These are phyloP conservation scores for Amaranthus palmeri DNA, from an alignment of 148 eudicot genomes.

Conservation along the genomic window DNA sequence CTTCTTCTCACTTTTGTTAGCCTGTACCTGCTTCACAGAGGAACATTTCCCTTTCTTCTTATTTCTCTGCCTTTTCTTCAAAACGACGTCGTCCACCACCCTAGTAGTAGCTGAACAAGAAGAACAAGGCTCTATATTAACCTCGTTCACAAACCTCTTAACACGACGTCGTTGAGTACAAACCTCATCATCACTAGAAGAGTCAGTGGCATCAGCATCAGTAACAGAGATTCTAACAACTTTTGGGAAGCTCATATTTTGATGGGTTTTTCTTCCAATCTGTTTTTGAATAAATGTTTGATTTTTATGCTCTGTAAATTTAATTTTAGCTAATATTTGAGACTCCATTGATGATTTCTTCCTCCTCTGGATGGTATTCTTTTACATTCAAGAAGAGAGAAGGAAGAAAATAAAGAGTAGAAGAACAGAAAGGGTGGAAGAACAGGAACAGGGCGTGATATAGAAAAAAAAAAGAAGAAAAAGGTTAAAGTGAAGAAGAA, in stretches of 20 bases:
- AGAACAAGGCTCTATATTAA: constrained; percentile 32
- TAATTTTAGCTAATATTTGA: constrained; percentile 22
- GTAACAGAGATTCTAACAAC: constrained; percentile 56
- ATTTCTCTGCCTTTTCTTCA: not conserved
- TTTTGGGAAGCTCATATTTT: constrained; percentile 19
- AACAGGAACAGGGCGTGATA: constrained; percentile 12
- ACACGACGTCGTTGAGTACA: constrained; percentile 20
- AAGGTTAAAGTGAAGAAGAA: not conserved
- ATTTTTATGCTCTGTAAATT: constrained; percentile 43
- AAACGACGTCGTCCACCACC: constrained; percentile 8
- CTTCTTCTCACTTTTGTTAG: constrained; percentile 25
- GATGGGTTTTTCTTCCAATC: not conserved
- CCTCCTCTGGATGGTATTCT: not conserved
- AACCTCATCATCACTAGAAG: constrained; percentile 51
- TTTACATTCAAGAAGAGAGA: constrained; percentile 1
- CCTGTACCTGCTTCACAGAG: not conserved
- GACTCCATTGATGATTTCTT: constrained; percentile 10
- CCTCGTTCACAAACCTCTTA: constrained; percentile 49
- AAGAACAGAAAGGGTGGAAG: not conserved
- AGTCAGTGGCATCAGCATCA: constrained; percentile 70
- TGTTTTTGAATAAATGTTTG: constrained; percentile 28
- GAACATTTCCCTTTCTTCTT: constrained; percentile 9
- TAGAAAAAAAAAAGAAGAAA: constrained; percentile 4
- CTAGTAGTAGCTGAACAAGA: not conserved
- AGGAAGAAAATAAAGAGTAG: not conserved